A percentile compares a stretch with the other conserved stretches of the same genome.
Conservation (phyloP, 2,329 filamentous ascomycete genomes). For the Fusarium sp. region DNA sequence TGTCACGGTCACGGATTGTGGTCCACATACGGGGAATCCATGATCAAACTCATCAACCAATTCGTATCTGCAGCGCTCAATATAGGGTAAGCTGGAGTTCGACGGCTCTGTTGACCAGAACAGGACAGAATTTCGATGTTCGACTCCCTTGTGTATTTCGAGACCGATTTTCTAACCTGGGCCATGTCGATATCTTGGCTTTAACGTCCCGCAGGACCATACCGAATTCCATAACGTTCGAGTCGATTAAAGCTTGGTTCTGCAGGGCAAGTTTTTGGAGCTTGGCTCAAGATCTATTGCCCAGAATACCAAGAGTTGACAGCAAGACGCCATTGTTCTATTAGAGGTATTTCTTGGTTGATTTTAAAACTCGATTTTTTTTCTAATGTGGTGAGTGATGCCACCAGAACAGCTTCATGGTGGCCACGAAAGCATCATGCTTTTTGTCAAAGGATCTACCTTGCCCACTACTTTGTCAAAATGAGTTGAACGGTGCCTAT, state of each 20-base stretch:
- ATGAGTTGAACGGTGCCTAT: too few species aligned
- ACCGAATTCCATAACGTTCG: not conserved
- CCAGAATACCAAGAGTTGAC: not conserved
- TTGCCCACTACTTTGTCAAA: too few species aligned
- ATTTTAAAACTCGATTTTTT: not conserved
- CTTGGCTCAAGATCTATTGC: not conserved
- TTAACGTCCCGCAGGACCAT: constrained; percentile 2
- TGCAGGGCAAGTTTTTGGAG: constrained; percentile 1
- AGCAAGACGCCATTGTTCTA: constrained; percentile 6
- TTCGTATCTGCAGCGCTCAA: too few species aligned
- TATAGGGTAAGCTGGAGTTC: too few species aligned
- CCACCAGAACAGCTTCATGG: not conserved
- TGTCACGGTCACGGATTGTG: constrained; percentile 9
- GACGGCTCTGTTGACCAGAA: not conserved
- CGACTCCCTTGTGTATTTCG: not conserved
- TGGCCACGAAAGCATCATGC: too few species aligned
- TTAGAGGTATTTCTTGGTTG: not conserved
- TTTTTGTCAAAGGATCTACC: too few species aligned
- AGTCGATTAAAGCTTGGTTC: not conserved
- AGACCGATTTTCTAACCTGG: not conserved
- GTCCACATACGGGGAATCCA: not conserved
- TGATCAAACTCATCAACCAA: not conserved
- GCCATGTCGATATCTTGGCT: constrained; percentile 15
- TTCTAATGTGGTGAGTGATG: not conserved
- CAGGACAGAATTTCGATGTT: not conserved